Base-by-base conservation (phyloP, 768 basidiomycete genomes). In the Strobilomyces echinocephalus region DNA sequence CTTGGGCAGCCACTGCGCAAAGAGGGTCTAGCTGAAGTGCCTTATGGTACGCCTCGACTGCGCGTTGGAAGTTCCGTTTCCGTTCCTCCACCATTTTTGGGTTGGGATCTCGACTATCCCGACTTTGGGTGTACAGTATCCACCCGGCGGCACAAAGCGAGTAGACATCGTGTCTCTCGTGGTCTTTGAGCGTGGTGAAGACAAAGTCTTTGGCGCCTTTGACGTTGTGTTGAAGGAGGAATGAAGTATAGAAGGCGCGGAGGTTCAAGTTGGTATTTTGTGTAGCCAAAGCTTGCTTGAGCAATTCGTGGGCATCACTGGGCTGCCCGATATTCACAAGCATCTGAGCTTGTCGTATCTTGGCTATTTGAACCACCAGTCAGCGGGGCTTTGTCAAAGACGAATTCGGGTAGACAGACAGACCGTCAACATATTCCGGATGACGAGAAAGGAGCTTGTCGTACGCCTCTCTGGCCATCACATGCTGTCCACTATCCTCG, bases 371-470 rank as follows among this genome's bases (percentile, higher is more conserved):
- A 39, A 12, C 5, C 6, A 39, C 69, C 30, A 68, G 54, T 36
- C 12, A 39, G 8, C 39, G 14, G 6, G 16, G 5, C 7, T 38
- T 39, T n/a, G 31, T 10, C 14, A 50, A 6, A 34, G 35, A 40
- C 28, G 8, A 20, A 8, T 38, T 28, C 8, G 10, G 0, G 18
- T 43, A n/a, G 31, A 35, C 46, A 49, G 33, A 74, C 87, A 44
- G 60, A 95, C 95, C 95, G 66, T 97, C 95, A 21, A 94, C 81
- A 66, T 95, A 97, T 72, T 98, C 97, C 1, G 95, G 92, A 75
- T 98, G 95, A 49, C 88, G 79, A n/a, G 82, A 74, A 34, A 97
- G 71, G 9, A 98, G 76, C 69, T 93, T 92, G 45, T 86, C 82
- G 62, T 95, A 98, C 2, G 91, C 92, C 59, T 88, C 90, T 57